phyloP scores from a whole-genome alignment of 768 basidiomycete species.

The Termitomyces eurrhizus region DNA sequence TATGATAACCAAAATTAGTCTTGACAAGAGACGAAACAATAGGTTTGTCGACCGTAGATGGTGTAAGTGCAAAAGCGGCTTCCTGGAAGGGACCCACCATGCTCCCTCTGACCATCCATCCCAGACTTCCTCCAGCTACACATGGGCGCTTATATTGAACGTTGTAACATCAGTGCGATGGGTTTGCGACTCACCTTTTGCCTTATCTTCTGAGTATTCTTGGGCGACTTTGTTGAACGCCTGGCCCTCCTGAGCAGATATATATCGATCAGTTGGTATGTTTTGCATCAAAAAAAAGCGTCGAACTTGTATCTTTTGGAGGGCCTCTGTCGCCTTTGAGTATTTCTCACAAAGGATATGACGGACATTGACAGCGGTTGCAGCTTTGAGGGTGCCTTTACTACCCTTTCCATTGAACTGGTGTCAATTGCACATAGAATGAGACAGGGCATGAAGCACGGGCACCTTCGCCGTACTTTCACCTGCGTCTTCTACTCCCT shows the following conservation, averaged over 20 bases:
- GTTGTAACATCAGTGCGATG: neutral
- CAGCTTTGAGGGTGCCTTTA: conserved; percentile 66
- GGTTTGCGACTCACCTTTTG: conserved; percentile 53
- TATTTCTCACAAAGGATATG: conserved; percentile 90
- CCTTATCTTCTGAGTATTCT: conserved; percentile 90
- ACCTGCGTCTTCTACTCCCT: conserved; percentile 34
- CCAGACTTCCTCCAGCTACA: conserved; percentile 78
- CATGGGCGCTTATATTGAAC: neutral
- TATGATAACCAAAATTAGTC: conserved; percentile 82
- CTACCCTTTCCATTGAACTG: conserved; percentile 22
- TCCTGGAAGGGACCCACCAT: conserved; percentile 92
- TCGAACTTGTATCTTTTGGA: conserved; percentile 73
- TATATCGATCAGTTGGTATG: neutral
- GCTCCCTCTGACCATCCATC: conserved; percentile 83
- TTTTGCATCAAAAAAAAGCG: neutral
- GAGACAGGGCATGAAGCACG: neutral
- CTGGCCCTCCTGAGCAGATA: conserved; percentile 53
- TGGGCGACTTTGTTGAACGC: conserved; percentile 87
- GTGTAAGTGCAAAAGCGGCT: conserved; percentile 77
- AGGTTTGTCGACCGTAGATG: conserved; percentile 81
- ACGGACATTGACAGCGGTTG: conserved; percentile 79
- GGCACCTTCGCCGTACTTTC: conserved; percentile 40
- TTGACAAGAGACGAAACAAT: conserved; percentile 69
- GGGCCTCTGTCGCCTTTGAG: conserved; percentile 71
- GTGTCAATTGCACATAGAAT: conserved; percentile 3